A percentile compares a stretch with the other conserved stretches of the same genome.
Evolutionary conservation across 208 protist species (phyloP).

Genomic region (Vickermania spadyakhi): DNA sequence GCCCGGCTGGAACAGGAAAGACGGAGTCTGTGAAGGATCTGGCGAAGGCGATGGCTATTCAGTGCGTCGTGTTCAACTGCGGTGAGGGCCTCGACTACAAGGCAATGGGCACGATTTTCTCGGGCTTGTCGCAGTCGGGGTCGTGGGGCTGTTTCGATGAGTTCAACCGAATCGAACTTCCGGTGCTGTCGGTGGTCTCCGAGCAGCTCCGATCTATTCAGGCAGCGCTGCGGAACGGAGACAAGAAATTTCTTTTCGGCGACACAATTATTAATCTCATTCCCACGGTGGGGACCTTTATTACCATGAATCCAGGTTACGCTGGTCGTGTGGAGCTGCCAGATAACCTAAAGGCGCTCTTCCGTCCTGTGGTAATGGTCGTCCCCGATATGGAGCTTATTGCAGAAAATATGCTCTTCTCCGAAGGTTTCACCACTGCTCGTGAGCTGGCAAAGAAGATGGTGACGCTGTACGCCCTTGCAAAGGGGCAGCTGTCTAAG

Average conservation of each 20-base stretch:
- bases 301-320: slow-evolving; percentile 99
- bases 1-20: slow-evolving; percentile 95
- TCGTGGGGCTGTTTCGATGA: slow-evolving; percentile 99
- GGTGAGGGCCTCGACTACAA: slow-evolving; percentile 98
- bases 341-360: slow-evolving; percentile 99
- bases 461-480: slow-evolving; percentile 97
- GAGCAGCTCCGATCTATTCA: slow-evolving; percentile 98
- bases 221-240: slow-evolving; percentile 76
- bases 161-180: slow-evolving; percentile 98
- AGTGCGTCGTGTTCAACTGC: slow-evolving; percentile 98
- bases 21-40: slow-evolving; percentile 99
- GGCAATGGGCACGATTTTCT: slow-evolving; percentile 98
- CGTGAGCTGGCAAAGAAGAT: slow-evolving; percentile 98
- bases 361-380: slow-evolving; percentile 98
- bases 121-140: slow-evolving; percentile 94
- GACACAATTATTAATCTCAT: slow-evolving; percentile 86
- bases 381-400: slow-evolving; percentile 97
- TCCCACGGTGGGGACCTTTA: slow-evolving; percentile 95
- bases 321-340: slow-evolving; percentile 98
- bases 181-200: slow-evolving; percentile 98
- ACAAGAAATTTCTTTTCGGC: slow-evolving; percentile 91
- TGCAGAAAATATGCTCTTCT: slow-evolving; percentile 99
- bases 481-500: slow-evolving; percentile 97
- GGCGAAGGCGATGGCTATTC: slow-evolving; percentile 94
- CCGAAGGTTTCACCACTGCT: slow-evolving; percentile 95